Evolutionary conservation across 148 eudicot genomes (phyloP).

Genomic region (Rhododendron molle): DNA sequence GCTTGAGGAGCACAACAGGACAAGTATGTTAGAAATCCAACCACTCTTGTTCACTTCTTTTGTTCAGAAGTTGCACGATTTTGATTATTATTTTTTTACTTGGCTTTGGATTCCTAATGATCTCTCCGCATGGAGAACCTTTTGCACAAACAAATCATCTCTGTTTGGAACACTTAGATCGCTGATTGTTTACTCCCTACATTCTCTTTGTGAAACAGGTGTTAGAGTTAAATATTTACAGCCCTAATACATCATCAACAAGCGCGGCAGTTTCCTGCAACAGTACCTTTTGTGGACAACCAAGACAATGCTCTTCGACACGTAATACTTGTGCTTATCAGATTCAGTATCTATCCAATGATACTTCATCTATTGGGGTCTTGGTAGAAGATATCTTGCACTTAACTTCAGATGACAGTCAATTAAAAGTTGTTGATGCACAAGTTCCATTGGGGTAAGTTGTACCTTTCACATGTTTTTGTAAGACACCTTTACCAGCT

Average conservation of each 20-base stretch:
- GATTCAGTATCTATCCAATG: slow-evolving; percentile 47
- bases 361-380: slow-evolving; percentile 72
- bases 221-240: slow-evolving; percentile 56
- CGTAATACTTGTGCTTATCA: slow-evolving; percentile 50
- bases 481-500: neutral
- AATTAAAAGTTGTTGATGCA: slow-evolving; percentile 39
- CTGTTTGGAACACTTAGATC: neutral
- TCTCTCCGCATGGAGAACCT: neutral
- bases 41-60: neutral
- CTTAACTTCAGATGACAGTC: slow-evolving; percentile 42
- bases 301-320: slow-evolving; percentile 34
- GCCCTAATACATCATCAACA: slow-evolving; percentile 61
- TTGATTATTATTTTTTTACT: neutral
- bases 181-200: neutral
- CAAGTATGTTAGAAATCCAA: slow-evolving; percentile 35
- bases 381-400: slow-evolving; percentile 75
- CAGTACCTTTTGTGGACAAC: slow-evolving; percentile 40
- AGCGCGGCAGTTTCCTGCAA: slow-evolving; percentile 53
- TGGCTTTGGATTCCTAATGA: neutral
- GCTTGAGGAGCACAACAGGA: slow-evolving; percentile 24
- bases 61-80: neutral
- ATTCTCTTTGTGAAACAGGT: slow-evolving; percentile 19
- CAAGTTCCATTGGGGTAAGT: slow-evolving; percentile 69
- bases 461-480: neutral
- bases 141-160: neutral